These are phyloP conservation scores for Saccharomycopsis sp. DNA, from an alignment of 805 yeast genomes.

Conservation along the genomic window DNA sequence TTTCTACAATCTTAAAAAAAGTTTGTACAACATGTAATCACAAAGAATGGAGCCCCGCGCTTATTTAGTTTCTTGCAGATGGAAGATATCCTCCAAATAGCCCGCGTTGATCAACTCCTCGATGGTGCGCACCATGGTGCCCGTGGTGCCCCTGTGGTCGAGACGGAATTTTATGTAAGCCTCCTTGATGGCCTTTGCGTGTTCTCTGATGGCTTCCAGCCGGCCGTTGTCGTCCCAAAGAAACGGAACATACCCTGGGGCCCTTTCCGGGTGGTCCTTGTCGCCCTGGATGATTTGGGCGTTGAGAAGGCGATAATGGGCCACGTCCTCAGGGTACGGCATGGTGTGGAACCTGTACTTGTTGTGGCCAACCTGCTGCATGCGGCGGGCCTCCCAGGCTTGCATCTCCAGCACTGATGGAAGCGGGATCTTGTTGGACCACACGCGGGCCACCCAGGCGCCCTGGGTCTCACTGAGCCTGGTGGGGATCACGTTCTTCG, in stretches of 20 bases:
- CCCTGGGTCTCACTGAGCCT: conserved; percentile 57
- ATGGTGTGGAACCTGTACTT: conserved; percentile 10
- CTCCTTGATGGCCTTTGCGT: conserved; percentile 36
- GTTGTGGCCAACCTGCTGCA: neutral
- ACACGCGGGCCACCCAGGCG: conserved; percentile 50
- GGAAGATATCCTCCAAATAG: conserved; percentile 20
- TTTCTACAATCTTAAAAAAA: too few species aligned
- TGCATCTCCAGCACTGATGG: conserved; percentile 44
- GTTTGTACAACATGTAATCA: too few species aligned
- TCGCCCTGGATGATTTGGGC: conserved; percentile 25
- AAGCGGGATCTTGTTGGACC: conserved; percentile 42
- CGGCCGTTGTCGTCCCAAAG: conserved; percentile 43
- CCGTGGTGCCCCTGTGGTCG: conserved; percentile 25
- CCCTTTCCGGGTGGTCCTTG: conserved; percentile 28
- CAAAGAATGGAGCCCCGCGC: too few species aligned
- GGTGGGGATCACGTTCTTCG: conserved; percentile 53
- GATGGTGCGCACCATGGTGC: conserved; percentile 28
- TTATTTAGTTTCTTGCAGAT: too few species aligned
- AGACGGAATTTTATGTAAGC: conserved; percentile 34
- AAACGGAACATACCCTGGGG: conserved; percentile 45
- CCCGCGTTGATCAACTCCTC: conserved; percentile 33
- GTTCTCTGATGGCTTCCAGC: conserved; percentile 34
- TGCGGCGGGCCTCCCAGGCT: conserved; percentile 23
- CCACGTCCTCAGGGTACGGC: conserved; percentile 17
- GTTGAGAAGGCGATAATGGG: conserved; percentile 12